Evolutionary conservation across 164 flowering plant species (phyloP).

Genomic region (Stephania cephalantha): DNA sequence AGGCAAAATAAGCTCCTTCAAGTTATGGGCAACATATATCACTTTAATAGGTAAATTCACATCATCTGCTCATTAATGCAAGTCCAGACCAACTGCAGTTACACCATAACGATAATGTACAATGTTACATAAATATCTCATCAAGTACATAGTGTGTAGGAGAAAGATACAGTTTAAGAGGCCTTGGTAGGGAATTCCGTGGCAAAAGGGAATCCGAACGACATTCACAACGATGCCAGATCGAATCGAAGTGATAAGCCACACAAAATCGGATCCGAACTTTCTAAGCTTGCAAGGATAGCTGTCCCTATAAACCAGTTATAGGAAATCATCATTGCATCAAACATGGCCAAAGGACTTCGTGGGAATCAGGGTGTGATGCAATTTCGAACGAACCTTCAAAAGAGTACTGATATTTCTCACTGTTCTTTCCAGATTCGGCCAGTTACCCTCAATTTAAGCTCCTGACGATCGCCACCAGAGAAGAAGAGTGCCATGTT

Average conservation of each 20-base stretch:
- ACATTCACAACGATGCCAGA: not conserved
- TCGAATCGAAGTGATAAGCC: not conserved
- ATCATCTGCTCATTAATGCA: not conserved
- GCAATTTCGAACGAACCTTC: not conserved
- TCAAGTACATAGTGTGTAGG: not conserved
- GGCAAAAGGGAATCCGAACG: not conserved
- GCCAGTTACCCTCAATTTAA: conserved; percentile 42
- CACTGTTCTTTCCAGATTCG: conserved; percentile 46
- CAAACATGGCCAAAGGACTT: not conserved
- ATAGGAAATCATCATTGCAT: not conserved
- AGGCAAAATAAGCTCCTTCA: not conserved
- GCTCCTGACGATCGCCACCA: conserved; percentile 35
- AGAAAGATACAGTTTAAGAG: not conserved
- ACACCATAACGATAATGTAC: not conserved
- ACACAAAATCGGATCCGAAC: not conserved
- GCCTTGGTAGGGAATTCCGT: not conserved
- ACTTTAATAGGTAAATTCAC: not conserved
- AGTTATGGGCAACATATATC: not conserved
- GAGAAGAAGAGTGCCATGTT: conserved; percentile 48
- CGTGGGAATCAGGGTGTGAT: not conserved
- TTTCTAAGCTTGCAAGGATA: not conserved
- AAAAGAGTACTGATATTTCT: not conserved
- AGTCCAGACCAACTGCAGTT: not conserved
- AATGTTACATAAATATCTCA: not conserved
- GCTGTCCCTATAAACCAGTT: not conserved